These are phyloP conservation scores for Fraxinus cuspidata DNA, from an alignment of 257 asterid species.

Conservation along the genomic window DNA sequence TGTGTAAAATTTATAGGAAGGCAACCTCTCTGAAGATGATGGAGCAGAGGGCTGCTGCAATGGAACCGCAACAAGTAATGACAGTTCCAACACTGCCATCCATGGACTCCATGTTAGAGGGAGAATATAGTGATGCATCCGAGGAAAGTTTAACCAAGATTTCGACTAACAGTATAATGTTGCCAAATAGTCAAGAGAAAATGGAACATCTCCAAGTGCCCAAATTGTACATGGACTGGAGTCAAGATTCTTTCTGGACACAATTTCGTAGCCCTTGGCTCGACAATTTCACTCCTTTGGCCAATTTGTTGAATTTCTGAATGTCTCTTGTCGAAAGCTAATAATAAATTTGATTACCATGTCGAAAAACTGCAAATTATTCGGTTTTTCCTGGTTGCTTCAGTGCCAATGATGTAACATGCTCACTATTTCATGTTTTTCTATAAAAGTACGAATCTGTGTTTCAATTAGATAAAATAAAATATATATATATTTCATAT, in stretches of 20 bases:
- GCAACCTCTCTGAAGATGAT: constrained; percentile 65
- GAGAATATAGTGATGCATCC: neutral
- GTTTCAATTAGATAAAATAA: neutral
- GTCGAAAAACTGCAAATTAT: neutral
- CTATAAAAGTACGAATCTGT: neutral
- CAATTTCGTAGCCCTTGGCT: constrained; percentile 69
- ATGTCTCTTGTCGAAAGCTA: neutral
- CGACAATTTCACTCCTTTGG: constrained; percentile 38
- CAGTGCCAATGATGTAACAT: neutral
- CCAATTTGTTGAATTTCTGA: constrained; percentile 27
- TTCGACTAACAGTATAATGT: constrained; percentile 15
- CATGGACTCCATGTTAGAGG: constrained; percentile 23
- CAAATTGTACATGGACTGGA: constrained; percentile 50
- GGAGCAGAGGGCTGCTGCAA: constrained; percentile 70
- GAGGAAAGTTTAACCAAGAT: constrained; percentile 17
- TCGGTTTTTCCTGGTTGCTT: no score
- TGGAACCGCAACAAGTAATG: constrained; percentile 39
- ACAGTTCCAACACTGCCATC: constrained; percentile 13
- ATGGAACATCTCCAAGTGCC: constrained; percentile 56
- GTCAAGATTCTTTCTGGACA: constrained; percentile 62
- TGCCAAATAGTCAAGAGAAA: constrained; percentile 31
- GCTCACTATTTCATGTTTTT: neutral
- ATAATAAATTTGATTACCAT: neutral
- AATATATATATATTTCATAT: no score
- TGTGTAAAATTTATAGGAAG: constrained; percentile 68